Conservation (phyloP, 2,329 filamentous ascomycete genomes). For the Alternaria sp. region DNA sequence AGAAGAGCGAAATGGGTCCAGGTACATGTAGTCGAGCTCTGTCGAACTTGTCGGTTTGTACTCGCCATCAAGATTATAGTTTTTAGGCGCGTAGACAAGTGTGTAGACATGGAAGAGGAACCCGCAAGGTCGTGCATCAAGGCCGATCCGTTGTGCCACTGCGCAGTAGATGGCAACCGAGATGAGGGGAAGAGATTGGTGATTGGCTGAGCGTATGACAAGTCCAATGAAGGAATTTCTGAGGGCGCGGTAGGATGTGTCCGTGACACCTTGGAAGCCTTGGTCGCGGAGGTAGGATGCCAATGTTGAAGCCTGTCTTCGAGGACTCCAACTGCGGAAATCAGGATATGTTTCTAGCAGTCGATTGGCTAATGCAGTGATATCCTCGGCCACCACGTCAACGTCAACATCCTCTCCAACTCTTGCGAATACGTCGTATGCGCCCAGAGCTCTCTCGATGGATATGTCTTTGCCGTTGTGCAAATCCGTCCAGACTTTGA, state of each 20-base stretch:
- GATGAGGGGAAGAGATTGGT: slow-evolving; percentile 85
- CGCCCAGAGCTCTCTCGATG: slow-evolving; percentile 79
- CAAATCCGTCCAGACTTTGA: slow-evolving; percentile 77
- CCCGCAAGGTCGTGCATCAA: slow-evolving; percentile 80
- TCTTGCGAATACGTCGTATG: slow-evolving; percentile 90
- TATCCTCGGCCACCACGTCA: slow-evolving; percentile 66
- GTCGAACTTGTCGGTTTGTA: slow-evolving; percentile 40
- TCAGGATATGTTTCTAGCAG: slow-evolving; percentile 64
- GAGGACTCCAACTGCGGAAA: slow-evolving; percentile 67
- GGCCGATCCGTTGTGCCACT: slow-evolving; percentile 75
- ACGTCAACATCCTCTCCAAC: slow-evolving; percentile 77
- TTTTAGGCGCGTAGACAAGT: slow-evolving; percentile 71
- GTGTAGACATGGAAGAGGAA: slow-evolving; percentile 88
- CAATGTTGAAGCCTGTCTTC: slow-evolving; percentile 73
- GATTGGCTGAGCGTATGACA: slow-evolving; percentile 74
- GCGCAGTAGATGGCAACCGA: slow-evolving; percentile 88
- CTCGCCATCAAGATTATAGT: slow-evolving; percentile 61
- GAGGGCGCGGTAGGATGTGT: slow-evolving; percentile 79
- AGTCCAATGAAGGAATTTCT: slow-evolving; percentile 90
- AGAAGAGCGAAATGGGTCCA: slow-evolving; percentile 80
- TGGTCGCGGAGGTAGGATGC: slow-evolving; percentile 73
- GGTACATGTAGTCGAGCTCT: slow-evolving; percentile 69
- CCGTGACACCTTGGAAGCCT: slow-evolving; percentile 75
- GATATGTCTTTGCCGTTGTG: slow-evolving; percentile 61
- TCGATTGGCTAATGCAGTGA: slow-evolving; percentile 69